Percentiles rank a stretch among this genome's conserved stretches.
phyloP scores from a whole-genome alignment of 257 asterid genomes.

The Echites panduratus region DNA sequence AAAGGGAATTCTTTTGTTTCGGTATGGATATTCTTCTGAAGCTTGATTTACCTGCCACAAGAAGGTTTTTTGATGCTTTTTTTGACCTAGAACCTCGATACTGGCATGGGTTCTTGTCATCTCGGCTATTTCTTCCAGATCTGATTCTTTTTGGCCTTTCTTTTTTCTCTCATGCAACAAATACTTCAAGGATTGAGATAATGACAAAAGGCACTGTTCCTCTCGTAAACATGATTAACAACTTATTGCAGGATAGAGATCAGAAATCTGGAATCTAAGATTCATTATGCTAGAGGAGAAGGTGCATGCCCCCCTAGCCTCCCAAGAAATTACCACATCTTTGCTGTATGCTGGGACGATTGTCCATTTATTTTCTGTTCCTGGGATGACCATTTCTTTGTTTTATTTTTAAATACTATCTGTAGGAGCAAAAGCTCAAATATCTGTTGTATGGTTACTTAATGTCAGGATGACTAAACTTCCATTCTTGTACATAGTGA shows the following conservation, averaged over 20 bases:
- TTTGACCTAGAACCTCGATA: slow-evolving; percentile 87
- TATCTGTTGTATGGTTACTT: not conserved
- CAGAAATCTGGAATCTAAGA: slow-evolving; percentile 11
- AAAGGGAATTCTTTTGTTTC: slow-evolving; percentile 89
- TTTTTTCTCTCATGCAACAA: slow-evolving; percentile 71
- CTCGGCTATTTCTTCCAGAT: slow-evolving; percentile 84
- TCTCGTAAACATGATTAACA: slow-evolving; percentile 66
- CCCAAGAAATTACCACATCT: not conserved
- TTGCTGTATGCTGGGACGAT: not conserved
- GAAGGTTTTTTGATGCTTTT: slow-evolving; percentile 88
- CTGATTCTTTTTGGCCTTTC: slow-evolving; percentile 71
- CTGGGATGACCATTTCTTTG: not conserved
- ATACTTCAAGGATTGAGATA: slow-evolving; percentile 75
- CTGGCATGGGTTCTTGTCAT: slow-evolving; percentile 97
- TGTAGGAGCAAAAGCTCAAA: slow-evolving; percentile 5
- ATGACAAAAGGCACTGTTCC: slow-evolving; percentile 91
- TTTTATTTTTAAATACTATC: not conserved
- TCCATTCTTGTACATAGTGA: slow-evolving; percentile 14
- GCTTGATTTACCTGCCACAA: slow-evolving; percentile 74
- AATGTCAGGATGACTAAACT: slow-evolving; percentile 6
- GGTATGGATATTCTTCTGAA: slow-evolving; percentile 93
- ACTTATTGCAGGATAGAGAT: slow-evolving; percentile 60
- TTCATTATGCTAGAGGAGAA: slow-evolving; percentile 2
- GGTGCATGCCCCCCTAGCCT: not conserved
- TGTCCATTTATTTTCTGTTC: not conserved